These are phyloP conservation scores for Symbiotaphrina buchneri DNA, from an alignment of 495 filamentous ascomycete species.

Conservation along the genomic window DNA sequence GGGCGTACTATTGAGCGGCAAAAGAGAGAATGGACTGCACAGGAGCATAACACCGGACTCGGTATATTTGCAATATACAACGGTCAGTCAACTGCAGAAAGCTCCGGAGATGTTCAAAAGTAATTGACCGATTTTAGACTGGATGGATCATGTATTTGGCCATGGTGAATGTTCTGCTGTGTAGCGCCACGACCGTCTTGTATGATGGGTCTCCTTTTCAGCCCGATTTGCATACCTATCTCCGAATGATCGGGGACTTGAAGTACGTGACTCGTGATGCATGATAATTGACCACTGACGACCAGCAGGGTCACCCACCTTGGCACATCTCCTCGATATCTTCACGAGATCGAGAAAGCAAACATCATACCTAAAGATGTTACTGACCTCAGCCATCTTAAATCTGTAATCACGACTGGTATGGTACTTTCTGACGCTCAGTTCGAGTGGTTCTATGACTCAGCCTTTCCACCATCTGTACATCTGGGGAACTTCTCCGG, in stretches of 20 bases:
- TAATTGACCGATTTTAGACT: conserved; percentile 27
- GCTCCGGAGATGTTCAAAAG: not conserved
- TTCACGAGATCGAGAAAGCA: conserved; percentile 41
- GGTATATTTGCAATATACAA: conserved; percentile 23
- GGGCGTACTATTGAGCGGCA: conserved; percentile 29
- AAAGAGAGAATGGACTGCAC: conserved; percentile 41
- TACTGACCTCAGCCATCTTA: conserved; percentile 33
- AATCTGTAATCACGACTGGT: conserved; percentile 41
- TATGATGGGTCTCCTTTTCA: conserved; percentile 65
- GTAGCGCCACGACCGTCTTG: conserved; percentile 32
- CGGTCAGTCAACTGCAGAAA: conserved; percentile 26
- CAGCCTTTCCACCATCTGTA: conserved; percentile 38
- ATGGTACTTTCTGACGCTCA: conserved; percentile 55
- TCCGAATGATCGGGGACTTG: conserved; percentile 33
- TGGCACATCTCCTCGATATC: conserved; percentile 51
- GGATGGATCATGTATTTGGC: conserved; percentile 76
- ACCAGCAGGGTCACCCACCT: conserved; percentile 24
- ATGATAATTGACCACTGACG: conserved; percentile 1
- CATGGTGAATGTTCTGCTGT: conserved; percentile 25
- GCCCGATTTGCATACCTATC: conserved; percentile 33
- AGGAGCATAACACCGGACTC: conserved; percentile 21
- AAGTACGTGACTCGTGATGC: conserved; percentile 20
- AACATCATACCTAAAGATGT: conserved; percentile 33
- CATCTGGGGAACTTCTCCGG: conserved; percentile 56
- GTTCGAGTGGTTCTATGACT: conserved; percentile 69